Evolutionary conservation across 2,329 filamentous ascomycete species (phyloP).

Genomic region (Drechslerella dactyloides): DNA sequence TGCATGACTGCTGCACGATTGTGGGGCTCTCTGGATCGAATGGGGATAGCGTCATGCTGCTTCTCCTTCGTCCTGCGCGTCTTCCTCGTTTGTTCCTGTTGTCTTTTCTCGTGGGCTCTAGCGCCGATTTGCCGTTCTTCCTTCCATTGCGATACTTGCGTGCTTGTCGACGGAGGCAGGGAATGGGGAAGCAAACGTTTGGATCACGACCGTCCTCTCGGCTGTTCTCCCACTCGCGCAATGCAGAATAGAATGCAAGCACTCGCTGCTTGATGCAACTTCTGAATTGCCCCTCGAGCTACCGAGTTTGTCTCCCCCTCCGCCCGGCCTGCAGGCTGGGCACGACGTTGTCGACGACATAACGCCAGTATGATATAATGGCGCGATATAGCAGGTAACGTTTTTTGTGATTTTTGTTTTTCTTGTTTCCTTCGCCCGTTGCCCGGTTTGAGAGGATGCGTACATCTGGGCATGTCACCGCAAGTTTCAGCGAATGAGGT

Average conservation of each 20-base stretch:
- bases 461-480: background rate
- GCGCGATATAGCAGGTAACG: background rate
- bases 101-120: slow-evolving; percentile 8
- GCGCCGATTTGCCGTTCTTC: background rate
- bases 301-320: too few species aligned
- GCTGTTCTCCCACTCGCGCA: too few species aligned
- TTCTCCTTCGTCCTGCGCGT: slow-evolving; percentile 29
- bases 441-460: too few species aligned
- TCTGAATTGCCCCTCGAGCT: too few species aligned
- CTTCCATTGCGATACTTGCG: slow-evolving; percentile 12
- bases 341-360: background rate
- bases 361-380: background rate
- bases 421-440: too few species aligned
- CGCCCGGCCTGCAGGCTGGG: too few species aligned
- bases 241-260: too few species aligned
- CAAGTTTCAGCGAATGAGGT: background rate
- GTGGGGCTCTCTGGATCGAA: slow-evolving; percentile 34
- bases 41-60: slow-evolving; percentile 45
- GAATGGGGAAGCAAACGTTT: background rate
- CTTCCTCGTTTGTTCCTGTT: slow-evolving; percentile 34
- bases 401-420: too few species aligned
- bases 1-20: slow-evolving; percentile 30
- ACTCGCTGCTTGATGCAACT: too few species aligned
- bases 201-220: too few species aligned
- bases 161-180: slow-evolving; percentile 28